Base-by-base conservation (phyloP, 805 yeast species). In the Wickerhamiella domercqiae region DNA sequence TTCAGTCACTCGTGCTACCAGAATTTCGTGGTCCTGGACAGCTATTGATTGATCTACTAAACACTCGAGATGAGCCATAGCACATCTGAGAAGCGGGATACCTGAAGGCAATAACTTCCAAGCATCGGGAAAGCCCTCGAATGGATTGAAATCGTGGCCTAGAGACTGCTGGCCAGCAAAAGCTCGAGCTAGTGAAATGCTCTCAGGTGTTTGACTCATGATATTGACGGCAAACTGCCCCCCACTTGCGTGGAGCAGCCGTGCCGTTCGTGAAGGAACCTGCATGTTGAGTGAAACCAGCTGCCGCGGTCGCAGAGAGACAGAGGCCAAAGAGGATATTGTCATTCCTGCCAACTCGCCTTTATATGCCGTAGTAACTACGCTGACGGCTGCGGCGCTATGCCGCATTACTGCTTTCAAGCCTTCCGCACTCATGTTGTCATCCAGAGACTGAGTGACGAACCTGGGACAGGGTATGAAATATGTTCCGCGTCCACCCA, bases 21-120 rank as follows among this genome's bases (percentile, higher is more conserved):
- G 82, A 3, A 87, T 73, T 53, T 86, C 94, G 58, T 87, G 97
- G 51, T 79, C 83, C 42, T 79, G 84, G 1, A 83, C 76, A 7
- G 44, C 41, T n/a, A 52, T 25, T 11, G 48, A 44, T 22, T 47
- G 35, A 22, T 39, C 31, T 5, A 49, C 44, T 24, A 38, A 36
- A 35, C 62, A 59, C 26, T 52, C 44, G 32, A 59, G 44, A 3
- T 48, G 45, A 15, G 55, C 46, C 19, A 39, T 37, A 6, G 59
- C 47, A 22, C 35, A 39, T n/a, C 35, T 32, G 15, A 57, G 34
- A 2, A 44, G 30, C 2, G 62, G 61, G 11, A 59, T 41, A 13
- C 44, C 49, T 5, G 37, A 31, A 3, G 26, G 33, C 13, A 24
- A 37, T 18, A 2, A n/a, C 13, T 13, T 14, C 7, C 36, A 30